Conservation (phyloP, 1,139 yeast genomes). For the Sugiyamaella paludigena region DNA sequence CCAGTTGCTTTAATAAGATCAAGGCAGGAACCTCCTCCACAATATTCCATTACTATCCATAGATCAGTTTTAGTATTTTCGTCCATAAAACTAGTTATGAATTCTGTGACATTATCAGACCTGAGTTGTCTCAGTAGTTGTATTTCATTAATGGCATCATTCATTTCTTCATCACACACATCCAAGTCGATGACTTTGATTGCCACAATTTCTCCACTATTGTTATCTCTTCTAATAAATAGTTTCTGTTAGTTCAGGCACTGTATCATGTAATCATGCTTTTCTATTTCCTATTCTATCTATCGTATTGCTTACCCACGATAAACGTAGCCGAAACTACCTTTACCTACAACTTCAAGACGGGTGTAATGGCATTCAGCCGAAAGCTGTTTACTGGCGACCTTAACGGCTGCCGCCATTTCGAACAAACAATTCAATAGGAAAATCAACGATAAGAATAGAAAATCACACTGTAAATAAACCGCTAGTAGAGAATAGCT, state of each 20-base stretch:
- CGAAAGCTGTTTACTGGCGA: too few species aligned
- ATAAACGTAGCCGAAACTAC: conserved; percentile 86
- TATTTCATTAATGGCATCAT: conserved; percentile 68
- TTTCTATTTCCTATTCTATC: too few species aligned
- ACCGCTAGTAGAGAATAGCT: too few species aligned
- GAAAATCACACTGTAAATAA: too few species aligned
- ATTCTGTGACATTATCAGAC: conserved; percentile 57
- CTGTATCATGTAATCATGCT: too few species aligned
- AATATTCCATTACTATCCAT: conserved; percentile 88
- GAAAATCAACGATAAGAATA: too few species aligned
- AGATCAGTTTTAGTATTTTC: conserved; percentile 48
- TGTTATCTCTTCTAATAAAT: conserved; percentile 26
- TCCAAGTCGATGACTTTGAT: conserved; percentile 68
- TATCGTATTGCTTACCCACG: conserved; percentile 43
- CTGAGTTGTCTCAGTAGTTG: conserved; percentile 63
- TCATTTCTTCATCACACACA: conserved; percentile 74
- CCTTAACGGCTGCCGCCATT: too few species aligned
- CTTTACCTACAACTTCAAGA: conserved; percentile 64
- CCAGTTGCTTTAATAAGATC: conserved; percentile 45
- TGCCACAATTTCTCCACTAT: conserved; percentile 54
- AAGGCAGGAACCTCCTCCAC: conserved; percentile 86
- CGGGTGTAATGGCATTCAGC: too few species aligned
- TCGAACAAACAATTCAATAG: too few species aligned
- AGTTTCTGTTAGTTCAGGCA: too few species aligned
- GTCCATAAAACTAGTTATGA: conserved; percentile 53